phyloP scores from a whole-genome alignment of 1,284 basidiomycete species.

The Hortiboletus rubellus region DNA sequence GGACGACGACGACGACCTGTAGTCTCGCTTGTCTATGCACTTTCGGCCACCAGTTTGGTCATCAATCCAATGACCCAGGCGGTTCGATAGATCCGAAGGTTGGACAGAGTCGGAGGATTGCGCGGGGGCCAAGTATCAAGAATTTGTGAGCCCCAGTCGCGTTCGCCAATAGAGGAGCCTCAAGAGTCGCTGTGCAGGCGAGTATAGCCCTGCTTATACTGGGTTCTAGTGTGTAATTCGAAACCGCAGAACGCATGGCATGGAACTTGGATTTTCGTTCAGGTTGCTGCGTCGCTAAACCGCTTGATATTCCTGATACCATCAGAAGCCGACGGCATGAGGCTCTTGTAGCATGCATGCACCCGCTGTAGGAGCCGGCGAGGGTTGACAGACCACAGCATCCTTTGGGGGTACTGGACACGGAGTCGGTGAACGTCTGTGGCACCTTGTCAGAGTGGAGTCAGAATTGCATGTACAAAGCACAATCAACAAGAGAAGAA shows the following conservation, averaged over 20 bases:
- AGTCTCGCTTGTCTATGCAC: not conserved
- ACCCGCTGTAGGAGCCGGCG: not conserved
- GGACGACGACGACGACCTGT: not conserved
- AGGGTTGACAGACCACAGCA: not conserved
- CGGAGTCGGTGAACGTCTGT: not conserved
- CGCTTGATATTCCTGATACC: too few species aligned
- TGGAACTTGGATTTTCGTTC: not conserved
- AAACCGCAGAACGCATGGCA: not conserved
- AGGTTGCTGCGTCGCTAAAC: not conserved
- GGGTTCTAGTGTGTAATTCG: not conserved
- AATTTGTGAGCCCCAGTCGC: slow-evolving; percentile 7
- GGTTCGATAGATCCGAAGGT: not conserved
- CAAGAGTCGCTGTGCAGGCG: not conserved
- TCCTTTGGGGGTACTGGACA: not conserved
- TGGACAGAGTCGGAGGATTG: not conserved
- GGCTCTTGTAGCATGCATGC: too few species aligned
- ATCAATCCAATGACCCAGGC: too few species aligned
- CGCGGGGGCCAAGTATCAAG: not conserved
- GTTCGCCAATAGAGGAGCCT: not conserved
- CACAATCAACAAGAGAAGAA: not conserved
- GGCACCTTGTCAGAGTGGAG: not conserved
- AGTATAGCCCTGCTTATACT: slow-evolving; percentile 4
- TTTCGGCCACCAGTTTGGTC: not conserved
- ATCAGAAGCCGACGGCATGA: not conserved
- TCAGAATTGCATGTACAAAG: not conserved